These are phyloP conservation scores for Auricularia heimuer DNA, from an alignment of 768 basidiomycete genomes.

Conservation along the genomic window DNA sequence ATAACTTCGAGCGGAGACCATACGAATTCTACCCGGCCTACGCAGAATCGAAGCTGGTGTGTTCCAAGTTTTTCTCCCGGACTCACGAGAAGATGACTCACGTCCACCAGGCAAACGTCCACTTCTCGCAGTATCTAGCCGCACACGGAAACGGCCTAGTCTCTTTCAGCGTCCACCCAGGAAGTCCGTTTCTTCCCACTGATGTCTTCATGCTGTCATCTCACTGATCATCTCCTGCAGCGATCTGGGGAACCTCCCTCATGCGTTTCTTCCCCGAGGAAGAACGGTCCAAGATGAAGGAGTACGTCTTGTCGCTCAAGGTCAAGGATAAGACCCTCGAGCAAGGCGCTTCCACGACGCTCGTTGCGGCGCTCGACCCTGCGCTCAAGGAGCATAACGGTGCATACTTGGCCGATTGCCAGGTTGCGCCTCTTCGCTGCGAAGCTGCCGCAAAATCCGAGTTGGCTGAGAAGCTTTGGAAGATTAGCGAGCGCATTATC, in stretches of 20 bases:
- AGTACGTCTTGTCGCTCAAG: neutral
- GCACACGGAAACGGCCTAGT: neutral
- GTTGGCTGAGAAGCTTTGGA: neutral
- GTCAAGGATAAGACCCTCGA: neutral
- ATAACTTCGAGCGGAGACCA: neutral
- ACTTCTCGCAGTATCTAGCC: neutral
- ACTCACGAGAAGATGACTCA: neutral
- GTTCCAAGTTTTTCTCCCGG: neutral
- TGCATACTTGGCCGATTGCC: neutral
- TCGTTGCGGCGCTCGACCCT: slow-evolving; percentile 1
- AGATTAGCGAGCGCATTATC: neutral
- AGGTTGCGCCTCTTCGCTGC: neutral
- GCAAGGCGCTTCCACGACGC: neutral
- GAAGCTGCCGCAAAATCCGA: neutral
- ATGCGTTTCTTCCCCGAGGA: neutral
- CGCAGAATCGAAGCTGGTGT: neutral
- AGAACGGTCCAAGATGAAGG: neutral
- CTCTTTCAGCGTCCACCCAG: neutral
- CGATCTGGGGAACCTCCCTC: neutral
- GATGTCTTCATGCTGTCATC: too few relatives aligned
- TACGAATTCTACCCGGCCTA: neutral
- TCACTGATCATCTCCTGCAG: neutral
- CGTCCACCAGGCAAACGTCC: neutral
- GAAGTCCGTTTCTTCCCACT: neutral
- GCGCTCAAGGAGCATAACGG: neutral